Conservation (phyloP, 345 rosid species). For the Tarenaya hassleriana region DNA sequence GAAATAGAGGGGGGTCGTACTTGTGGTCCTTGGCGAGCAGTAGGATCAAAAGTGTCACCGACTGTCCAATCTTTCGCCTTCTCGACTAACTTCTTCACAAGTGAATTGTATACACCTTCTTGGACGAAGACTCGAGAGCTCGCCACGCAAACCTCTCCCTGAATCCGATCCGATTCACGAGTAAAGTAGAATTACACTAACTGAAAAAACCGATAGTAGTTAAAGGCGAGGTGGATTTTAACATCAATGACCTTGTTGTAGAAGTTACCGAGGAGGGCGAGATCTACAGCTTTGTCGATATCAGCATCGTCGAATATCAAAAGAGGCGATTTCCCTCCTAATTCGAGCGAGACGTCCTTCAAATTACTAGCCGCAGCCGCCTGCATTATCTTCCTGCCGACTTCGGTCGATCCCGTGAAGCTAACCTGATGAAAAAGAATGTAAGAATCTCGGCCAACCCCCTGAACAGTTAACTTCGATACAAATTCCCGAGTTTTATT, state of each 20-base stretch:
- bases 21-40: constrained; percentile 60
- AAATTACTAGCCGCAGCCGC: constrained; percentile 75
- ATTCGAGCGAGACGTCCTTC: constrained; percentile 62
- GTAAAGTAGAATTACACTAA: too few relatives aligned
- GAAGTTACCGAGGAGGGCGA: constrained; percentile 46
- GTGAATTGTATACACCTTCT: constrained; percentile 60
- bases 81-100: constrained; percentile 45
- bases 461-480: not conserved
- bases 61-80: constrained; percentile 50
- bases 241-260: constrained; percentile 47
- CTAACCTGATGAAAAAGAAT: constrained; percentile 39
- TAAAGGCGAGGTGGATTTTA: too few relatives aligned
- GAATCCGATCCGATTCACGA: not conserved
- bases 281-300: constrained; percentile 43
- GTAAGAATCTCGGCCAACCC: not conserved
- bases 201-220: too few relatives aligned
- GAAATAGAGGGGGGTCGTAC: constrained; percentile 22
- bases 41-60: constrained; percentile 73
- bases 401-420: constrained; percentile 85
- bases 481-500: not conserved
- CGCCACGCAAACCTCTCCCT: constrained; percentile 83
- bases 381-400: constrained; percentile 61
- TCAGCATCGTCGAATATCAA: constrained; percentile 77
- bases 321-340: constrained; percentile 87
- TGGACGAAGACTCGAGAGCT: constrained; percentile 79